Base-by-base conservation (phyloP, 2,329 filamentous ascomycete species). In the Monilinia aucupariae region DNA sequence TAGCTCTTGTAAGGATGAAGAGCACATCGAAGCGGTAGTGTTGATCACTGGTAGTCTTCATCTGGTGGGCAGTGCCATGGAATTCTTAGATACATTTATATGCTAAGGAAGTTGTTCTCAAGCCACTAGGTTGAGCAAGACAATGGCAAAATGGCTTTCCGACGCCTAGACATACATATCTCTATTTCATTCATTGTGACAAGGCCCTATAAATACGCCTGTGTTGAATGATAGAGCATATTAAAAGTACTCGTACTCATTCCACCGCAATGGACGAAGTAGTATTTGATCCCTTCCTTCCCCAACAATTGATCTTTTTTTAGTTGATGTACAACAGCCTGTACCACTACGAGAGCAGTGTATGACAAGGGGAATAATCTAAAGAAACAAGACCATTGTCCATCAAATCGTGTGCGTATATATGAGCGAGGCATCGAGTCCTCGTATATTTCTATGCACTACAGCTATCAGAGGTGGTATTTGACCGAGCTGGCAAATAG, bases 31-130 rank as follows among this genome's bases (percentile, higher is more conserved):
- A 9, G 51, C 22, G n/a, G 22, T 39, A 20, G 51, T 39, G 2
- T 39, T 53, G 51, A 53, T 53, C 12, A 53, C 51, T 20, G 51
- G 51, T 2, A 53, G 32, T 39, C 34, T 53, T 39, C 51, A 53
- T 53, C 34, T 53, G 4, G 34, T 53, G n/a, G 51, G 51, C 2
- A 27, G 51, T 53, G 34, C 34, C 10, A 6, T 53, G 13, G 34
- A 53, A 22, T 53, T 53, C 15, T 6, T 53, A 34, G 51, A 53
- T 9, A 53, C 51, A 34, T 17, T 53, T 25, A 8, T 15, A 6
- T 53, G n/a, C 41, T 8, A 9, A 22, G 41, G 10, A 45, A 45
- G 20, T 47, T 1, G 41, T 47, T 12, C n/a, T 47, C 25, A 13
- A 25, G 25, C 4, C 20, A 45, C 15, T 45, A 9, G 41, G n/a